These are phyloP conservation scores for Trifolium subterraneum DNA, from an alignment of 306 rosid species.

Conservation along the genomic window DNA sequence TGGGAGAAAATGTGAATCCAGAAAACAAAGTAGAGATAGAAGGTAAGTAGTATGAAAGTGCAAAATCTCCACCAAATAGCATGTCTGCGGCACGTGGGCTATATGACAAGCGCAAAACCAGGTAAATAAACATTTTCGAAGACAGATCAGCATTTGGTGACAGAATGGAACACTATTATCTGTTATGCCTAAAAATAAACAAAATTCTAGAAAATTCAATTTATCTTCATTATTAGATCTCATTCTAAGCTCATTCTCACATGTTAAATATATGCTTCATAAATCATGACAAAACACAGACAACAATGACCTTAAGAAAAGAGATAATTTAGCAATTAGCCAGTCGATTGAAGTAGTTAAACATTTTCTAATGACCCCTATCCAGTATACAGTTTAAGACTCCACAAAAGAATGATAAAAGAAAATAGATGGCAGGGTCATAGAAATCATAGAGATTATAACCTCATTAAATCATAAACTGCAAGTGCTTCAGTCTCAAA, in stretches of 20 bases:
- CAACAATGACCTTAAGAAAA: conserved; percentile 26
- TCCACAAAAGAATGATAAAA: conserved; percentile 17
- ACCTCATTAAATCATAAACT: conserved; percentile 93
- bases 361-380: conserved; percentile 14
- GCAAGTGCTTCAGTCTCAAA: conserved; percentile 97
- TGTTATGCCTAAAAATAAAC: conserved; percentile 13
- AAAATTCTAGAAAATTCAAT: conserved; percentile 20
- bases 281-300: conserved; percentile 29
- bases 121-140: not conserved
- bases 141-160: conserved; percentile 7
- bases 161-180: not conserved
- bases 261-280: conserved; percentile 20
- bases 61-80: conserved; percentile 14
- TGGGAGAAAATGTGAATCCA: conserved; percentile 30
- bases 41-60: conserved; percentile 14
- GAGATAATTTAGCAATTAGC: conserved; percentile 22
- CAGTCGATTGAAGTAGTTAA: conserved; percentile 6
- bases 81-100: conserved; percentile 13
- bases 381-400: conserved; percentile 8
- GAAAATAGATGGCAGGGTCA: conserved; percentile 16
- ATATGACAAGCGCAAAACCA: conserved; percentile 9
- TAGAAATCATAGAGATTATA: conserved; percentile 43
- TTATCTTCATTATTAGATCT: conserved; percentile 17
- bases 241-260: not conserved
- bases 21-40: conserved; percentile 3